Base-by-base conservation (phyloP, 2,329 filamentous ascomycete species). In the Beauveria rudraprayagi region DNA sequence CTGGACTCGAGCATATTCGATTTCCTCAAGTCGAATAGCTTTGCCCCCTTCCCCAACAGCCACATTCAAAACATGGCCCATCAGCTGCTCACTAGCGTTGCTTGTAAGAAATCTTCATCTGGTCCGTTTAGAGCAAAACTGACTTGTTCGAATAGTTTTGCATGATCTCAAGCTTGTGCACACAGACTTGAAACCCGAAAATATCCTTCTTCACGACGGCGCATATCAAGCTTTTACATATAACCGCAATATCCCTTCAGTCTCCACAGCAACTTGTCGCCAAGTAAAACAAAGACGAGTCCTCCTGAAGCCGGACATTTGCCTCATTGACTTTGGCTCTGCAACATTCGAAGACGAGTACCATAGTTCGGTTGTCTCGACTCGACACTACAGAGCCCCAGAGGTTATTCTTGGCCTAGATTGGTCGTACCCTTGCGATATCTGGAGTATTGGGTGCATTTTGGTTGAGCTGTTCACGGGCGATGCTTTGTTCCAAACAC, bases 111-210 rank as follows among this genome's bases (percentile, higher is more conserved):
- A 51, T n/a, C n/a, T 10, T 17, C n/a, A 28, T 1, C 26, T 8
- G 19, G 44, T 28, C 5, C 22, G 34, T 30, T 30, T 24, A 8
- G 14, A 51, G 40, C 66, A 70, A 46, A 72, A 63, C 41, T 55
- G 41, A 60, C 48, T 5, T 37, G 4, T 24, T 14, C 2, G 14
- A 30, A 0, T 40, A 96, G 91, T 97, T 74, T 81, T 99, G 24
- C 94, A 99, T 72, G 94, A 99, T 75, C 83, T 99, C 19, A 96
- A 97, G 72, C 83, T 99, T 66, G 97, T 99, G 63, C 94, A 99
- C 72, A 99, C 94, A 10, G 86, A 89, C 70, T 73, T 89, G 53
- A 89, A 89, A 70, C 86, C 86, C 0, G 86, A 89, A 69, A 89
- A 89, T 66, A 89, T 89, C 63, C 77, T 89, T 30, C 78, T 89